Conservation (phyloP, 345 rosid species). For the Rhizophora apiculata region DNA sequence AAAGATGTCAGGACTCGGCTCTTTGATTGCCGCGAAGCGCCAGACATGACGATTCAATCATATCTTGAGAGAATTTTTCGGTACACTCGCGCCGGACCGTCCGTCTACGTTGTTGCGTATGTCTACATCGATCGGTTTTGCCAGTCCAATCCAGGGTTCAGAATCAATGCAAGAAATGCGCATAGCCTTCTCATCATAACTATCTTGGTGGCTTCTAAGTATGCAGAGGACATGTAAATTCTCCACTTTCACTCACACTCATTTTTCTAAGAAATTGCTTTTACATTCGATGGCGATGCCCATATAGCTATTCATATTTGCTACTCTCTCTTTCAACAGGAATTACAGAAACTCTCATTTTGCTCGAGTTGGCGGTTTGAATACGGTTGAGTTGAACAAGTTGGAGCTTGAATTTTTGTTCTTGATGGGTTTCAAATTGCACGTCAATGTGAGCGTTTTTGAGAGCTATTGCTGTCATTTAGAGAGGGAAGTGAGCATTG, state of each 20-base stretch:
- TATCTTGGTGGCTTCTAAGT: constrained; percentile 88
- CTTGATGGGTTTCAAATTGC: constrained; percentile 83
- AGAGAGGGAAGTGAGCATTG: constrained; percentile 82
- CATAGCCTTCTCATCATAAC: constrained; percentile 79
- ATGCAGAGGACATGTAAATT: constrained; percentile 90
- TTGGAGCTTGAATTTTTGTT: constrained; percentile 79
- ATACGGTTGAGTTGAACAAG: constrained; percentile 59
- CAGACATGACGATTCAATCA: constrained; percentile 78
- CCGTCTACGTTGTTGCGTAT: constrained; percentile 83
- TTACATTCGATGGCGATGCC: not conserved
- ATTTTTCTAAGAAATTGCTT: not conserved
- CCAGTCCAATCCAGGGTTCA: constrained; percentile 64
- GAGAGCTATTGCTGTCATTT: constrained; percentile 88
- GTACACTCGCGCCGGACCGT: constrained; percentile 78
- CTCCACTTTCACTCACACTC: not conserved
- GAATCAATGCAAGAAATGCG: constrained; percentile 63
- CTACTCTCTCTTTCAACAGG: constrained; percentile 37
- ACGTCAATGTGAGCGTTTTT: constrained; percentile 84
- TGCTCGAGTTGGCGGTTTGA: constrained; percentile 80
- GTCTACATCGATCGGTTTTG: constrained; percentile 87
- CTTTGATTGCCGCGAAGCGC: constrained; percentile 68
- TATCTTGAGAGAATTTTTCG: constrained; percentile 82
- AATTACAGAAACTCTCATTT: constrained; percentile 76
- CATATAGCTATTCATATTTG: not conserved
- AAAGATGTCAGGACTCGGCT: constrained; percentile 40